Conservation (phyloP, 768 basidiomycete species). For the Cystofilobasidium bisporidii region DNA sequence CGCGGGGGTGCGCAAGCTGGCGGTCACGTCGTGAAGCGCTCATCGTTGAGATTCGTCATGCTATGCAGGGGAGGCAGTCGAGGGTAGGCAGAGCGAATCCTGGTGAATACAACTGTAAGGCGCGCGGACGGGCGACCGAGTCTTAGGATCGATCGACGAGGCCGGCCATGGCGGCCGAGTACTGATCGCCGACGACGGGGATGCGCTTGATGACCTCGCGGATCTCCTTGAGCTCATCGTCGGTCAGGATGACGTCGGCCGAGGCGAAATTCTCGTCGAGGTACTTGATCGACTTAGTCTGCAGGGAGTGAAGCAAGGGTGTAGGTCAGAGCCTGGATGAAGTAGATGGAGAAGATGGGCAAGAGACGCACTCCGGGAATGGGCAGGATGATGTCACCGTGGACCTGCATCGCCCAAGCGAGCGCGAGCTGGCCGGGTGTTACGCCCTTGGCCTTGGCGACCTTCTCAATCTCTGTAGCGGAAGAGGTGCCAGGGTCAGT, state of each 20-base stretch:
- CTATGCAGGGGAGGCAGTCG: too few species aligned
- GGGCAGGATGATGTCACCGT: conserved; percentile 35
- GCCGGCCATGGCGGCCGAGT: not conserved
- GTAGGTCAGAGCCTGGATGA: too few species aligned
- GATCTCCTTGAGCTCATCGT: conserved; percentile 36
- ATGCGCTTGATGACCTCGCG: conserved; percentile 26
- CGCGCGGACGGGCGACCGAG: too few species aligned
- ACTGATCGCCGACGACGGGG: not conserved
- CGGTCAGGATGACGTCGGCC: conserved; percentile 31
- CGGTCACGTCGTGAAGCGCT: too few species aligned
- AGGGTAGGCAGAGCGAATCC: too few species aligned
- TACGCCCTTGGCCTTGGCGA: conserved; percentile 39
- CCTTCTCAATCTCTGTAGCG: conserved; percentile 34
- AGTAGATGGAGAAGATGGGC: too few species aligned
- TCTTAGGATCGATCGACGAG: not conserved
- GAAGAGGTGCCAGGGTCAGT: not conserved
- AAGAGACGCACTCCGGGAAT: conserved; percentile 37
- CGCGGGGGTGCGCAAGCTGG: too few species aligned
- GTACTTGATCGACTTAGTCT: conserved; percentile 17
- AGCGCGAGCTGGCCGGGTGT: conserved; percentile 41
- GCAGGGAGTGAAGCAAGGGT: too few species aligned
- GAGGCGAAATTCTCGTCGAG: conserved; percentile 37
- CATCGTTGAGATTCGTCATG: too few species aligned
- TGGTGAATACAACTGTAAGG: too few species aligned
- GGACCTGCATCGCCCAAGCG: conserved; percentile 38